phyloP scores from a whole-genome alignment of 768 basidiomycete species.

The Sarcodon aspratus region DNA sequence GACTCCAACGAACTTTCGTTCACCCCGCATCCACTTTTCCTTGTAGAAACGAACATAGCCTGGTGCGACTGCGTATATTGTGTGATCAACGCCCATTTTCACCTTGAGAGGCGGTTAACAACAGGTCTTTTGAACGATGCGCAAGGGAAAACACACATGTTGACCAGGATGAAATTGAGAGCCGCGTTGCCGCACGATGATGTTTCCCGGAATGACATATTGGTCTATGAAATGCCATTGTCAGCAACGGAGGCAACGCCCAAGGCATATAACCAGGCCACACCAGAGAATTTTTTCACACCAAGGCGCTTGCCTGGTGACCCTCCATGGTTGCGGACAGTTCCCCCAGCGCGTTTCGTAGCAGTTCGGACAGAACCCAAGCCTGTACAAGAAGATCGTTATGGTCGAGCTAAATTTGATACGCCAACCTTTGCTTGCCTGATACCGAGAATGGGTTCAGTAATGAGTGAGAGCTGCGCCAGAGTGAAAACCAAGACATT shows the following conservation, averaged over 20 bases:
- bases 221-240: conserved; percentile 45
- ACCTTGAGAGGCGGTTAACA: conserved; percentile 39
- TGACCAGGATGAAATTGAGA: conserved; percentile 90
- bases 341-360: conserved; percentile 94
- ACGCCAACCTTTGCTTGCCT: conserved; percentile 12
- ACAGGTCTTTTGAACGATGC: conserved; percentile 3
- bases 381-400: conserved; percentile 13
- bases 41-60: conserved; percentile 95
- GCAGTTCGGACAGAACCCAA: conserved; percentile 77
- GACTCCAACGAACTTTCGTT: conserved; percentile 76
- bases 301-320: conserved; percentile 91
- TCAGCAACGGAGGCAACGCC: not conserved
- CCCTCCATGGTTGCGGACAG: conserved; percentile 85
- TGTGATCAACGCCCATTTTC: conserved; percentile 88
- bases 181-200: conserved; percentile 92
- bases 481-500: conserved; percentile 40
- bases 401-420: conserved; percentile 18
- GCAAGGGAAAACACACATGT: conserved; percentile 44
- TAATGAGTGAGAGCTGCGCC: conserved; percentile 14
- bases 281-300: conserved; percentile 93
- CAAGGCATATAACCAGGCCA: conserved; percentile 9
- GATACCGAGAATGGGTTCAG: conserved; percentile 38
- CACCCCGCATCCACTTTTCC: conserved; percentile 58
- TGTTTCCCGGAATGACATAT: conserved; percentile 87
- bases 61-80: conserved; percentile 80